Base-by-base conservation (phyloP, 768 basidiomycete species). In the Suillus discolor region DNA sequence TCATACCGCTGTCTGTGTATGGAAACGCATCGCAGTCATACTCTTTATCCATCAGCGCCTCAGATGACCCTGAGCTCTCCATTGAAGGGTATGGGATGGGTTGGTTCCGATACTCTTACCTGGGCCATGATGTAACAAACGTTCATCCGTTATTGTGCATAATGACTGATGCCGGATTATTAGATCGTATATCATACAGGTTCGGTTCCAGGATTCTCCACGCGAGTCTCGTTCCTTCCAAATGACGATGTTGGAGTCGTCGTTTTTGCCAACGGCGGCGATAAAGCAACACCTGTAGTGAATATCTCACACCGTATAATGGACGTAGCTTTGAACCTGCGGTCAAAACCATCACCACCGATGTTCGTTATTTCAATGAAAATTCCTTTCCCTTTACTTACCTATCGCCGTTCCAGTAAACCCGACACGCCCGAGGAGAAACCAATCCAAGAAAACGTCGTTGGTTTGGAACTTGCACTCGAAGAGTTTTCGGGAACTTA, bases 51-150 rank as follows among this genome's bases (percentile, higher is more conserved):
- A 7, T 64, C 18, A 53, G 59, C 23, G 67, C 69, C 16, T 63
- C 71, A 1, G 6, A 8, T 6, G 28, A 69, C 44, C 61, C 70
- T 1, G 68, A 69, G 20, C n/a, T 67, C 0, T 80, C 82, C 1
- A 67, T 80, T 44, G 16, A 47, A 1, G 79, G 74, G 7, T 85
- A 84, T 67, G 81, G 80, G 3, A 68, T 81, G 70, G 83, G 84
- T 5, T 84, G 83, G 82, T 41, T n/a, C 47, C 74, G 79, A 8
- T 57, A 20, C 8, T 77, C 82, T 1, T 81, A 80, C 62, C 73
- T 71, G 2, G 83, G 79, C 0, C 79, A 82, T 62, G 78, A 83
- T 34, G 82, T 83, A 66, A 51, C 73, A 57, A 28, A 31, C 57
- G 44, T 36, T 20, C 39, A 25, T 54, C 4, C 12, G 3, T 63